These are phyloP conservation scores for Rhodotorula babjevae DNA, from an alignment of 768 basidiomycete genomes.

Conservation along the genomic window DNA sequence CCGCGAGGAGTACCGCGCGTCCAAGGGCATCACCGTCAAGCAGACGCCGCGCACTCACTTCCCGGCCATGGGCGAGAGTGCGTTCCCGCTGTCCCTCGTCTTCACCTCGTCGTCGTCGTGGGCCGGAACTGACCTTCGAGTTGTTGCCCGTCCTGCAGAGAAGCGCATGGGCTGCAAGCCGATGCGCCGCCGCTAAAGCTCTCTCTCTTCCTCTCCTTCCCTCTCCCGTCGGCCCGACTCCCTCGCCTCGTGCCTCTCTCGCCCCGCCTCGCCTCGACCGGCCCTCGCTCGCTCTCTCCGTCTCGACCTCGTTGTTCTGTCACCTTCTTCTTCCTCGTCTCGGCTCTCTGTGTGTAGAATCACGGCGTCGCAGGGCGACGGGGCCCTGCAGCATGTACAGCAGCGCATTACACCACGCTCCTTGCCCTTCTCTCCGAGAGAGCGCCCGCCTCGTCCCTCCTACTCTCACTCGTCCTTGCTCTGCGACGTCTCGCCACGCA, in stretches of 20 bases:
- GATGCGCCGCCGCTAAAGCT: slow-evolving; percentile 23
- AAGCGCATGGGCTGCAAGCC: slow-evolving; percentile 38
- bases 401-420: neutral
- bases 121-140: too few species aligned
- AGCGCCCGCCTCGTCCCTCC: too few species aligned
- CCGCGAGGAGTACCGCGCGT: slow-evolving; percentile 46
- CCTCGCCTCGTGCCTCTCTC: neutral
- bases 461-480: too few species aligned
- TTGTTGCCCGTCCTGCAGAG: neutral
- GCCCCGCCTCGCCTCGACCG: neutral
- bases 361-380: neutral
- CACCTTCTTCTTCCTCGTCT: neutral
- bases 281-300: too few species aligned
- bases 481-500: too few species aligned
- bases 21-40: slow-evolving; percentile 43
- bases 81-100: neutral
- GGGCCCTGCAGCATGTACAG: neutral
- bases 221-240: too few species aligned
- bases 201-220: neutral
- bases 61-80: slow-evolving; percentile 20
- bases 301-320: neutral
- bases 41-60: slow-evolving; percentile 31
- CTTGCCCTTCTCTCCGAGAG: neutral
- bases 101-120: neutral
- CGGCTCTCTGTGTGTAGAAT: neutral